Evolutionary conservation across 1,139 yeast species (phyloP).

Genomic region (Suhomyces taliae): DNA sequence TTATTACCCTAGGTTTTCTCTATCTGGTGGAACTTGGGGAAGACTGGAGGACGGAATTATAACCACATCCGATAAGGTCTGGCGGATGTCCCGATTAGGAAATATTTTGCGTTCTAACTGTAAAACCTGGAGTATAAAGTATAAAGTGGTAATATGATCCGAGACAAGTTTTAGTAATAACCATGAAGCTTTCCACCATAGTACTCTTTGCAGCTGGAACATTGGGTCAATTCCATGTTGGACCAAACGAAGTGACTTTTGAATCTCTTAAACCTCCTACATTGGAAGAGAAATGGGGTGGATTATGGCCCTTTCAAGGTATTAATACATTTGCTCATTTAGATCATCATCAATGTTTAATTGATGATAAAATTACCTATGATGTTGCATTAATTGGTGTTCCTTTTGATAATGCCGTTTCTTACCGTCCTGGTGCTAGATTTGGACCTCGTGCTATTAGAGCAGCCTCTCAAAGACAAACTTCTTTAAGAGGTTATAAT

Average conservation of each 20-base stretch:
- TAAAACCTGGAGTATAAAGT: conserved; percentile 6
- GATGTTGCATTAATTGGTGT: conserved; percentile 74
- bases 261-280: conserved; percentile 12
- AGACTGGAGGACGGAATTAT: no score
- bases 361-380: conserved; percentile 45
- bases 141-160: no score
- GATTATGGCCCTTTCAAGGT: conserved; percentile 69
- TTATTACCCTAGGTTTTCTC: no score
- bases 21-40: no score
- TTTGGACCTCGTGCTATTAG: conserved; percentile 80
- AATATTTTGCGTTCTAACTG: not conserved
- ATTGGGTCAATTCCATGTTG: not conserved
- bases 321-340: conserved; percentile 74
- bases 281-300: conserved; percentile 59
- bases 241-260: conserved; percentile 3
- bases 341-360: conserved; percentile 56
- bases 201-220: not conserved
- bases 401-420: conserved; percentile 76
- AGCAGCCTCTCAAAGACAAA: conserved; percentile 72
- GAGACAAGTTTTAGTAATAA: no score
- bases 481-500: conserved; percentile 64
- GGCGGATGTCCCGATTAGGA: conserved; percentile 10
- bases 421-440: conserved; percentile 75
- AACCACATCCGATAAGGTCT: not conserved
- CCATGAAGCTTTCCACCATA: no score